Conservation (phyloP, 495 filamentous ascomycete species). For the Daldinia bambusicola region DNA sequence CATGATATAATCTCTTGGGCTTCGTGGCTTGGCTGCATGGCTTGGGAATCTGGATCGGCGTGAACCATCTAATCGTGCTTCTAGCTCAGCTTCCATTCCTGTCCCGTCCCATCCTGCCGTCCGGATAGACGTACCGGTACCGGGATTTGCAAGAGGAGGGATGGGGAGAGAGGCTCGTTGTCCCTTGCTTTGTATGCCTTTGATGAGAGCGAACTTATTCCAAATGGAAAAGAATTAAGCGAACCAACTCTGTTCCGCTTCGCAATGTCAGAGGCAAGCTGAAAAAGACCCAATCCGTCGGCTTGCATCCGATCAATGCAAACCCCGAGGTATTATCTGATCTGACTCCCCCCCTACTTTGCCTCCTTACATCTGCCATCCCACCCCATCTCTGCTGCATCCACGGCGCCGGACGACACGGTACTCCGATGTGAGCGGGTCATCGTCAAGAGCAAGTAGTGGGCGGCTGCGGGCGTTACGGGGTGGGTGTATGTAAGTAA, state of each 20-base stretch:
- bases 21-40: constrained; percentile 39
- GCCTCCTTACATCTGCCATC: constrained; percentile 25
- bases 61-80: constrained; percentile 16
- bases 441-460: background rate
- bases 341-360: constrained; percentile 13
- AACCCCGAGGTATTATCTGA: constrained; percentile 22
- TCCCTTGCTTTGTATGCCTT: background rate
- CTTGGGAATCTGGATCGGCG: constrained; percentile 38
- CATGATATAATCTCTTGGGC: constrained; percentile 29
- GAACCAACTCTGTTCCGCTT: constrained; percentile 3
- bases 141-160: constrained; percentile 7
- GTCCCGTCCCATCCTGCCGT: background rate
- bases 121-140: constrained; percentile 30
- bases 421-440: constrained; percentile 2
- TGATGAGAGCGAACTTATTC: background rate
- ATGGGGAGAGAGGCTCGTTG: background rate
- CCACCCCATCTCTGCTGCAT: constrained; percentile 24
- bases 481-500: constrained; percentile 12
- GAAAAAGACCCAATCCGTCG: constrained; percentile 31
- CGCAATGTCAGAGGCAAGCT: constrained; percentile 17
- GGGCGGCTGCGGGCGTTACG: constrained; percentile 15
- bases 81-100: constrained; percentile 27
- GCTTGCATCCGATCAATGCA: constrained; percentile 43
- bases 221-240: background rate
- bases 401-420: constrained; percentile 17